Evolutionary conservation across 2,329 filamentous ascomycete genomes (phyloP), one percentile per base, ranked within the genome.

Genomic region (Botrytis galanthina): DNA sequence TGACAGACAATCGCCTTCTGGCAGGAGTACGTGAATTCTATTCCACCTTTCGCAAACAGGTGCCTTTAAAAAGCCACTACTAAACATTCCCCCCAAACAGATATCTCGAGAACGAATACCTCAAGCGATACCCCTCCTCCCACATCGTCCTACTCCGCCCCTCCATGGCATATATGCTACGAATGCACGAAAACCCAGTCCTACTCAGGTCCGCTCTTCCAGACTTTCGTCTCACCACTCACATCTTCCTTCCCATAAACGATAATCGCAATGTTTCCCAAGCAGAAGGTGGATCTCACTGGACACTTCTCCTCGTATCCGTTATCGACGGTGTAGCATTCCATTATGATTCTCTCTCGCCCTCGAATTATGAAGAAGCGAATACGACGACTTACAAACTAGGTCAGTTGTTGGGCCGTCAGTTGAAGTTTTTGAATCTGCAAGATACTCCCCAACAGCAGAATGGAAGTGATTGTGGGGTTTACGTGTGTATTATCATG

Each of bases 401-500:
- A 61, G 86, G 88, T 39, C 84, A 85, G 46, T 84, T 98, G 44
- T 86, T 98, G 0, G 86, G 87, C 48, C 88, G 88, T 73, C 86
- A 86, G 8, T 83, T 97, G 29, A 86, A 90, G 32, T 98, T 97
- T 81, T 88, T 95, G 79, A 90, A 95, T 81, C 87, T 99, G 72
- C 86, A 91, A 0, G 95, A 98, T 80, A 92, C 90, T 16, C 96
- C 96, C 0, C 92, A 97, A 79, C 96, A 99, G 82, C 92, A 95
- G 78, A 98, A 98, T 78, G 90, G 92, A 39, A 95, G 89, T 80
- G 96, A 99, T 83, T 99, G 96, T 78, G 96, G 96, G 29, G 93
- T 99, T 0, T 98, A 95, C 82, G 96, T 99, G 4, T 98, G 96
- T 82, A 88, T 98, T 77, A 88, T 95, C 75, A 99, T 99, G 95